A percentile compares a stretch with the other conserved stretches of the same genome.
Evolutionary conservation across 2,329 filamentous ascomycete species (phyloP).

Genomic region (Diplodia corticola): DNA sequence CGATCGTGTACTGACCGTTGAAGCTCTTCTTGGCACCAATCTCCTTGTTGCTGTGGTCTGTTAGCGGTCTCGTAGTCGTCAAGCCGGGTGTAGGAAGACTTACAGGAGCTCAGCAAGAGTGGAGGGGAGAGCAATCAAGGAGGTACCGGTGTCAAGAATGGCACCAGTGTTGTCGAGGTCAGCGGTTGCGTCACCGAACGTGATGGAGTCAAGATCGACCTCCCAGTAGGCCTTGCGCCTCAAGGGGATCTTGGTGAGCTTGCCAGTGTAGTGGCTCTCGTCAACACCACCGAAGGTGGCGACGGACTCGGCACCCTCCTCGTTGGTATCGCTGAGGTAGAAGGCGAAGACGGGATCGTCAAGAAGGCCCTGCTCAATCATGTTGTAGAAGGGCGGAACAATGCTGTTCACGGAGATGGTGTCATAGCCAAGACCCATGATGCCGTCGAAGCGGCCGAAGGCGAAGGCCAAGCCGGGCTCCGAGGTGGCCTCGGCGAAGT

Average conservation of each 20-base stretch:
- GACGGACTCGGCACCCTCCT: slow-evolving; percentile 74
- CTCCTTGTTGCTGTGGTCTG: slow-evolving; percentile 69
- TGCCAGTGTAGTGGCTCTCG: slow-evolving; percentile 76
- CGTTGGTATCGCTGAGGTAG: slow-evolving; percentile 79
- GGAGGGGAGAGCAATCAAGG: slow-evolving; percentile 89
- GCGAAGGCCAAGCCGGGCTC: slow-evolving; percentile 97
- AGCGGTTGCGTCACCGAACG: slow-evolving; percentile 80
- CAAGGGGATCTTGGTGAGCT: slow-evolving; percentile 90
- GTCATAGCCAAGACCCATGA: slow-evolving; percentile 91
- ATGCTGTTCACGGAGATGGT: slow-evolving; percentile 97
- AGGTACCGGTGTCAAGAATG: slow-evolving; percentile 97
- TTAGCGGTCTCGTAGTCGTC: neutral
- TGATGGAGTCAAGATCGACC: slow-evolving; percentile 90
- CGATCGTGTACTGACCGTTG: slow-evolving; percentile 94
- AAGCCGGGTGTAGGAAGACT: slow-evolving; percentile 34
- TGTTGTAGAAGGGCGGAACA: slow-evolving; percentile 92
- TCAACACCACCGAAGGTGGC: slow-evolving; percentile 89
- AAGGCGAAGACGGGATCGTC: slow-evolving; percentile 95
- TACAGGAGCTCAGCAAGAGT: slow-evolving; percentile 87
- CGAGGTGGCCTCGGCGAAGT: slow-evolving; percentile 93
- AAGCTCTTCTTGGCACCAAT: slow-evolving; percentile 98
- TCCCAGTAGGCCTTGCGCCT: slow-evolving; percentile 99
- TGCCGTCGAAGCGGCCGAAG: slow-evolving; percentile 96
- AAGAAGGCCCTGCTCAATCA: slow-evolving; percentile 84
- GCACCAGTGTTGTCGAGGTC: slow-evolving; percentile 93